Conservation (phyloP, 176 grass and related monocot species). For the Leersia perrieri region DNA sequence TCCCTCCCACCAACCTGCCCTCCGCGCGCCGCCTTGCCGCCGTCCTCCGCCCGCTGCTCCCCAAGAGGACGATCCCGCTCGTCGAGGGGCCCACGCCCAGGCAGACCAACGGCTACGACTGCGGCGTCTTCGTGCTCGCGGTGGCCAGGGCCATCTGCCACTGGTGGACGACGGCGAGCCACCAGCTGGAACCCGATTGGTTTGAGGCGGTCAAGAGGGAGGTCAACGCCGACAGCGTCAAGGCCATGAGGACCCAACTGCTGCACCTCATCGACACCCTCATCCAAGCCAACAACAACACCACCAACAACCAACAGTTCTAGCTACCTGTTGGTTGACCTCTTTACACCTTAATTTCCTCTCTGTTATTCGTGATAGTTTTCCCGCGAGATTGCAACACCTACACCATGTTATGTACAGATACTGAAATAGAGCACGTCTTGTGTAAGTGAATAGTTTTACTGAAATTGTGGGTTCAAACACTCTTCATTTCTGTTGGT, state of each 20-base stretch:
- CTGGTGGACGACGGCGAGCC: slow-evolving; percentile 57
- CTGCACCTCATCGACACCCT: slow-evolving; percentile 53
- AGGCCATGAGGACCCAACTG: slow-evolving; percentile 52
- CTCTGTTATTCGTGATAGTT: neutral
- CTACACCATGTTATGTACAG: no score
- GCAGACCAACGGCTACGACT: slow-evolving; percentile 76
- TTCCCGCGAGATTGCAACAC: neutral
- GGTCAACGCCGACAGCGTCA: slow-evolving; percentile 46
- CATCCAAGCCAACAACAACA: slow-evolving; percentile 36
- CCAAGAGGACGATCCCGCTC: slow-evolving; percentile 20
- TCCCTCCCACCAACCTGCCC: slow-evolving; percentile 38
- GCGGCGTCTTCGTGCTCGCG: slow-evolving; percentile 69
- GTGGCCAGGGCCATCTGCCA: slow-evolving; percentile 54
- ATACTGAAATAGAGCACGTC: no score
- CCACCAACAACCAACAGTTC: neutral
- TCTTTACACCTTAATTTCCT: neutral
- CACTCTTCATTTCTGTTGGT: no score
- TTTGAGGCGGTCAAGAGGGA: slow-evolving; percentile 48
- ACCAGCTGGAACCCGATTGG: slow-evolving; percentile 38
- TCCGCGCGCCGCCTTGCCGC: slow-evolving; percentile 37
- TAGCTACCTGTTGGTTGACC: neutral
- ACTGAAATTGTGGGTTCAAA: no score
- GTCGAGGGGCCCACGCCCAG: slow-evolving; percentile 63
- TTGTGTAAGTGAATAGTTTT: no score
- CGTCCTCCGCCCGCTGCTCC: slow-evolving; percentile 39